Conservation (phyloP, 805 yeast species). For the Zygoascus bituminiphila region DNA sequence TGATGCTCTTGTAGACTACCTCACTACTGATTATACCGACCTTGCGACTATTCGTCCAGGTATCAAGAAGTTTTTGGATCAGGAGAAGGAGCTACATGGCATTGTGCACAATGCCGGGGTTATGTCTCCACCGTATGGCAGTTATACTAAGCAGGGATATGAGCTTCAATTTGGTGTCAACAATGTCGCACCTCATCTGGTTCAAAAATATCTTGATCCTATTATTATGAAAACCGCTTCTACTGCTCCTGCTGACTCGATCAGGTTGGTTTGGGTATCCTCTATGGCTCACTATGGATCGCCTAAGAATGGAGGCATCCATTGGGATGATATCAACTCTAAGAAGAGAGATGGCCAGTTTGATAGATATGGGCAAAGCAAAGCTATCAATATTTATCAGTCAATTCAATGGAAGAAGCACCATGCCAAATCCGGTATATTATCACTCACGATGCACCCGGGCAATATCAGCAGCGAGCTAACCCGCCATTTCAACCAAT, state of each 20-base stretch:
- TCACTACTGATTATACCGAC: constrained; percentile 28
- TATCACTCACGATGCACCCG: background rate
- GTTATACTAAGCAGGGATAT: constrained; percentile 36
- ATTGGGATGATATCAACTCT: constrained; percentile 29
- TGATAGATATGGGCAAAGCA: constrained; percentile 36
- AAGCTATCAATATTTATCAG: constrained; percentile 35
- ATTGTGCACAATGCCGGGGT: constrained; percentile 41
- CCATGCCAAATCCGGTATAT: constrained; percentile 23
- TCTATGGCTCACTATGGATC: constrained; percentile 35
- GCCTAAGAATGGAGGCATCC: constrained; percentile 29
- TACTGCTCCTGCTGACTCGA: constrained; percentile 24
- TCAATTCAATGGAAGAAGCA: constrained; percentile 30
- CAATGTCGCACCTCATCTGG: constrained; percentile 37
- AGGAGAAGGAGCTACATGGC: constrained; percentile 29
- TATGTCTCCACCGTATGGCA: constrained; percentile 29
- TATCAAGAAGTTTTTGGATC: constrained; percentile 23
- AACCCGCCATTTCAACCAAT: background rate
- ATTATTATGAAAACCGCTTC: constrained; percentile 30
- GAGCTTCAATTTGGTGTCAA: constrained; percentile 44
- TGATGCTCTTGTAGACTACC: background rate
- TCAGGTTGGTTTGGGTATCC: constrained; percentile 39
- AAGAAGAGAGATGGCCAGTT: background rate
- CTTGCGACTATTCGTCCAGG: constrained; percentile 36
- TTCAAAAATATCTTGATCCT: constrained; percentile 35
- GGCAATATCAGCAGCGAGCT: constrained; percentile 1